Conservation (phyloP, 2,329 filamentous ascomycete species). For the Xenosphaeropsis pyriputrescens region DNA sequence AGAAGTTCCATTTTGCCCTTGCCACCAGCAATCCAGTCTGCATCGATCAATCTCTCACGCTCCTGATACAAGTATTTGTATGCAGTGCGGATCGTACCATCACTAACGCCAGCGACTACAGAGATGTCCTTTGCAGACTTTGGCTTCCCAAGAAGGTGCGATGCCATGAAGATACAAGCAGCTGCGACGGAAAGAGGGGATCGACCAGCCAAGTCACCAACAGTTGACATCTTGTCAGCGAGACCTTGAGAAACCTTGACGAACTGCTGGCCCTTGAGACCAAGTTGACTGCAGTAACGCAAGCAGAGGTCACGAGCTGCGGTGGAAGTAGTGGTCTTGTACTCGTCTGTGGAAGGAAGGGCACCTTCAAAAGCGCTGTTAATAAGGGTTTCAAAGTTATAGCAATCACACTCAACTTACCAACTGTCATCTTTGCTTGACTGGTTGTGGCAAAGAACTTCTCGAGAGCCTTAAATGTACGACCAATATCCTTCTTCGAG, state of each 20-base stretch:
- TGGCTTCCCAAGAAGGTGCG: constrained; percentile 66
- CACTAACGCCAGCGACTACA: constrained; percentile 73
- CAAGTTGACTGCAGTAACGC: constrained; percentile 78
- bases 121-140: constrained; percentile 81
- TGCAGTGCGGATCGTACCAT: constrained; percentile 90
- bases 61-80: constrained; percentile 78
- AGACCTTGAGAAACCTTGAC: constrained; percentile 69
- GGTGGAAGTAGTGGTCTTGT: constrained; percentile 62
- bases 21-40: constrained; percentile 60
- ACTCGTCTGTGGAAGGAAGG: constrained; percentile 31
- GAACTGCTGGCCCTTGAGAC: constrained; percentile 55
- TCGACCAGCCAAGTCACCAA: constrained; percentile 70
- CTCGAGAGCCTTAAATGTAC: constrained; percentile 88
- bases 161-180: constrained; percentile 93
- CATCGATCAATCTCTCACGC: constrained; percentile 58
- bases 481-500: constrained; percentile 91
- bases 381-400: constrained; percentile 11
- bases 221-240: constrained; percentile 61
- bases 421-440: constrained; percentile 34
- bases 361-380: constrained; percentile 14
- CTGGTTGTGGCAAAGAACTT: constrained; percentile 70
- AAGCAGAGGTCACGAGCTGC: constrained; percentile 73
- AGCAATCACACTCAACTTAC: constrained; percentile 37
- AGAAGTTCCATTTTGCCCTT: constrained; percentile 58
- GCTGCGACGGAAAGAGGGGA: constrained; percentile 90